phyloP scores from a whole-genome alignment of 306 rosid genomes.

The Casuarina cunninghamiana region DNA sequence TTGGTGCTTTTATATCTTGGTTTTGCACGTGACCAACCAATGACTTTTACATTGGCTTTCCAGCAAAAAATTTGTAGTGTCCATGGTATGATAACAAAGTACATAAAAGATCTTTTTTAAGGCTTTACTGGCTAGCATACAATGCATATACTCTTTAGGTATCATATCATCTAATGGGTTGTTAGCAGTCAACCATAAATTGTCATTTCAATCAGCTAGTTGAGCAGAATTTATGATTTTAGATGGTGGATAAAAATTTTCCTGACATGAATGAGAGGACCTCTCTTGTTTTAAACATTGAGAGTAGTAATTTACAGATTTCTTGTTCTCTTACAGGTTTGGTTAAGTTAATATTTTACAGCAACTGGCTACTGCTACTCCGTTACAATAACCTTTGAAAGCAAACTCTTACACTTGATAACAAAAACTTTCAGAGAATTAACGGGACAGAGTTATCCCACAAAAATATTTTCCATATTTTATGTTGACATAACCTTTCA shows the following conservation, averaged over 20 bases:
- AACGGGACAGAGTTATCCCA: background rate
- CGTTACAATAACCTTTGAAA: background rate
- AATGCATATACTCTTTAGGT: background rate
- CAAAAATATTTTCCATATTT: background rate
- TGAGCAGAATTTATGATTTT: background rate
- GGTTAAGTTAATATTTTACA: background rate
- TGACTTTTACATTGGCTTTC: background rate
- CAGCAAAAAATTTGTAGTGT: background rate
- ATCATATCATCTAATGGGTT: background rate
- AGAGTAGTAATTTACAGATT: background rate
- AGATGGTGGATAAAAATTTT: background rate
- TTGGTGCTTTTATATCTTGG: background rate
- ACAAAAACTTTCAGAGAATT: background rate
- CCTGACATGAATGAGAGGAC: background rate
- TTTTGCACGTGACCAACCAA: background rate
- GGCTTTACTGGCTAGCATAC: background rate
- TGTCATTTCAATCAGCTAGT: background rate
- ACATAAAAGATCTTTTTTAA: background rate
- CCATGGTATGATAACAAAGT: background rate
- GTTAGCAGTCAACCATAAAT: background rate
- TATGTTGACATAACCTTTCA: background rate
- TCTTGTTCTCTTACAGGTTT: background rate
- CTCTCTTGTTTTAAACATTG: background rate
- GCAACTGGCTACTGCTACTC: background rate
- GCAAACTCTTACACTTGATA: background rate